Evolutionary conservation across 2,329 filamentous ascomycete genomes (phyloP), one percentile per base, ranked within the genome.

Genomic region (Penicillium psychrosexuale): DNA sequence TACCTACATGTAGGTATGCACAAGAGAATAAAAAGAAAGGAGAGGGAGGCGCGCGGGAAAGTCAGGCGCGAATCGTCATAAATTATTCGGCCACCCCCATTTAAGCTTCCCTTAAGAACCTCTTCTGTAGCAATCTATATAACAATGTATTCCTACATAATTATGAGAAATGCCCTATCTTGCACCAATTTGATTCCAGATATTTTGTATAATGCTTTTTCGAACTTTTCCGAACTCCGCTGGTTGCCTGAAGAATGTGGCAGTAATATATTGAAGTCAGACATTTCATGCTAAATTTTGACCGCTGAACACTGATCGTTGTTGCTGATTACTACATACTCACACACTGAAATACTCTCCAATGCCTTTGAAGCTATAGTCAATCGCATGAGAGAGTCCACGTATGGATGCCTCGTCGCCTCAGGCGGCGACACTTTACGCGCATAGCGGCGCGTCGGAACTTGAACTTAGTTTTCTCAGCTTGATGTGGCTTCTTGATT

Each of bases 381-480:
- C 19, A 9, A 6, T 47, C 19, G 5, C 37, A 33, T 24, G 11
- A 49, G 7, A 33, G 24, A 24, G 17, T 37, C 42, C 49, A 31
- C 22, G 33, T 39, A 17, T 50, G 27, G 38, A 12, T 51, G 57
- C 57, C 60, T 63, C 56, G 22, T 45, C 53, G 63, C 64, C 64
- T 69, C 38, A 67, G 65, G 62, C 62, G 59, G n/a, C 13, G 38
- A 55, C 69, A 72, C 69, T 72, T 72, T 67, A 72, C 69, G 69
- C 69, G 70, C 61, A 55, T 51, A 55, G 58, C 58, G 55, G 53
- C 60, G 59, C 61, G 61, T 58, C 50, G 36, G 50, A 50, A 50
- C 17, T 19, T 30, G 51, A 57, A 54, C 51, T 47, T 55, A 56
- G 36, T 61, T 63, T 62, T 60, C 57, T 56, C 55, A 5, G 38